These are phyloP conservation scores for Solanum megistacrolobum DNA, from an alignment of 257 asterid genomes.

Conservation along the genomic window DNA sequence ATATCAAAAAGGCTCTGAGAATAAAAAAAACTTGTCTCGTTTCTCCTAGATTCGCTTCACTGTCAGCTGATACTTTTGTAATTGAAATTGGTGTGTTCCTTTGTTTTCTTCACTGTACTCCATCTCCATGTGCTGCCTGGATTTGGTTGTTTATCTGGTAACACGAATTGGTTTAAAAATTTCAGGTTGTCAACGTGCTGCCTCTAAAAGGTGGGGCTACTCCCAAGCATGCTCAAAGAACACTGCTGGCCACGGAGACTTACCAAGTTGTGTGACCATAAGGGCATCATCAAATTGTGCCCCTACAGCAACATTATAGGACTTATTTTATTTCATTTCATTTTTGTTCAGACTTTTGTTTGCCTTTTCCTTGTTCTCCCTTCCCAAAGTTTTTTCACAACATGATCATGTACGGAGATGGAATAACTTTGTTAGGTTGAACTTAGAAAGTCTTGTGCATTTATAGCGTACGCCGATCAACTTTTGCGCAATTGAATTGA, in stretches of 20 bases:
- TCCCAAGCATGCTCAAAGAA: slow-evolving; percentile 68
- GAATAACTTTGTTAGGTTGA: not conserved
- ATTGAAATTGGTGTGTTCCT: not conserved
- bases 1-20: not conserved
- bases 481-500: not conserved
- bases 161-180: not conserved
- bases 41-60: not conserved
- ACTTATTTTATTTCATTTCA: not conserved
- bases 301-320: not conserved
- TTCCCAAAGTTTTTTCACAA: not conserved
- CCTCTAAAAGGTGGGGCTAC: slow-evolving; percentile 51
- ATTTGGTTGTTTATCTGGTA: not conserved
- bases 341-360: not conserved
- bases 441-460: not conserved
- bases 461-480: not conserved
- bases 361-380: not conserved
- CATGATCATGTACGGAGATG: not conserved
- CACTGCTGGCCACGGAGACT: slow-evolving; percentile 48
- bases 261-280: slow-evolving; percentile 46
- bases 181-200: slow-evolving; percentile 50
- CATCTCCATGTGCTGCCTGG: not conserved
- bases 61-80: not conserved
- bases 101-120: not conserved
- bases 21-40: not conserved
- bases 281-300: not conserved